These are phyloP conservation scores for Pseudogymnoascus sp. DNA, from an alignment of 2,329 filamentous ascomycete genomes.

Conservation along the genomic window DNA sequence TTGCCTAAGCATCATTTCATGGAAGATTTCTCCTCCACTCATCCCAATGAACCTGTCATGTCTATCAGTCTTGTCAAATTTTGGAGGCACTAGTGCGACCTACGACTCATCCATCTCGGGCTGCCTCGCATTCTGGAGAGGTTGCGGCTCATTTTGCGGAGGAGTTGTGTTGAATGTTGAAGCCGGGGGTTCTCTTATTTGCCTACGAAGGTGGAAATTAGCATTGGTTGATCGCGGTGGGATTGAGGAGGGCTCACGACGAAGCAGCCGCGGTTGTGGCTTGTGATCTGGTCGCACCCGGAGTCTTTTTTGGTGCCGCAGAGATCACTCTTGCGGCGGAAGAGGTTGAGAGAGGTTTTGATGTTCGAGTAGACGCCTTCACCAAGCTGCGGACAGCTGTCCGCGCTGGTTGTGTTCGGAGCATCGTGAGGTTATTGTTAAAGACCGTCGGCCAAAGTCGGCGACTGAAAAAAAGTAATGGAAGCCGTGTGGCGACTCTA, in stretches of 20 bases:
- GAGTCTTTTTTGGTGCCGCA: conserved; percentile 29
- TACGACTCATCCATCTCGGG: conserved; percentile 75
- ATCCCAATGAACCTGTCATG: conserved; percentile 73
- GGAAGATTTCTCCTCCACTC: conserved; percentile 93
- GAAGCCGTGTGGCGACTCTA: background rate
- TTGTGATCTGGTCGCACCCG: conserved; percentile 38
- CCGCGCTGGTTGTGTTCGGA: conserved; percentile 41
- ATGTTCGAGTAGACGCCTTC: conserved; percentile 19
- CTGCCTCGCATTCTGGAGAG: conserved; percentile 51
- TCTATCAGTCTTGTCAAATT: conserved; percentile 6
- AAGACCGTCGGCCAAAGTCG: conserved; percentile 1
- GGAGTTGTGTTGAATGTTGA: conserved; percentile 47
- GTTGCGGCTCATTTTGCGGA: conserved; percentile 55
- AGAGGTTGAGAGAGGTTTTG: conserved; percentile 36
- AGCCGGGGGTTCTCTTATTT: conserved; percentile 51
- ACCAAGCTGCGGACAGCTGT: conserved; percentile 38
- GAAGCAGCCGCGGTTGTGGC: conserved; percentile 42
- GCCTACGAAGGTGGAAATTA: conserved; percentile 32
- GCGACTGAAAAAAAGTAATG: background rate
- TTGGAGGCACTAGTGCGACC: conserved; percentile 11
- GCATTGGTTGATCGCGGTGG: conserved; percentile 10
- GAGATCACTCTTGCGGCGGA: conserved; percentile 27
- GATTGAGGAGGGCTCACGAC: conserved; percentile 39
- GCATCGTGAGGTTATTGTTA: conserved; percentile 29
- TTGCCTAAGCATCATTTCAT: conserved; percentile 97